Percentiles rank a stretch among this genome's conserved stretches.
phyloP scores from a whole-genome alignment of 2,329 filamentous ascomycete species.

The Verticillium nubilum region DNA sequence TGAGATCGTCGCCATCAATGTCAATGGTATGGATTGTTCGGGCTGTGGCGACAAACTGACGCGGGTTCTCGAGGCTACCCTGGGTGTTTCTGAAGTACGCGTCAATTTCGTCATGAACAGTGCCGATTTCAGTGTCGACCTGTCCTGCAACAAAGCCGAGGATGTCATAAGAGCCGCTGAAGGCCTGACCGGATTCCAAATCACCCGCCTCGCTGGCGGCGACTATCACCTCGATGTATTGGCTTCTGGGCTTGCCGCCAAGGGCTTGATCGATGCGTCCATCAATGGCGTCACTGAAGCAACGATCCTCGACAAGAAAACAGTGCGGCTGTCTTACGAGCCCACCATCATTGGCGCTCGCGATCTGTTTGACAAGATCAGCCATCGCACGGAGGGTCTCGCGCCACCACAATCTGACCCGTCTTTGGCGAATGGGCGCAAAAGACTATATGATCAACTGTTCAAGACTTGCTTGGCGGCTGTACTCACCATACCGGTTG shows the following conservation, averaged over 20 bases:
- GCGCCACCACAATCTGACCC: conserved; percentile 26
- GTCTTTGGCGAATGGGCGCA: conserved; percentile 20
- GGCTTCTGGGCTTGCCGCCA: conserved; percentile 12
- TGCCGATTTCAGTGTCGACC: conserved; percentile 26
- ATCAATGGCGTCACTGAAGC: conserved; percentile 20
- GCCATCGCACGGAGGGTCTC: conserved; percentile 15
- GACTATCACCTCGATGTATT: conserved; percentile 24
- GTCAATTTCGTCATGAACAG: conserved; percentile 33
- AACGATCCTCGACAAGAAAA: conserved; percentile 20
- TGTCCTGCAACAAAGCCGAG: conserved; percentile 15
- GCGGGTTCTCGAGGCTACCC: conserved; percentile 17
- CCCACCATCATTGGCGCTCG: conserved; percentile 26
- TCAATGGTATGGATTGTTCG: conserved; percentile 31
- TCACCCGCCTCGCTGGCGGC: conserved; percentile 16
- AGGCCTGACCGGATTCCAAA: conserved; percentile 23
- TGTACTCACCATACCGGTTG: conserved; percentile 25
- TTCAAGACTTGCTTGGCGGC: conserved; percentile 23
- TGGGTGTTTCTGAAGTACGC: conserved; percentile 22
- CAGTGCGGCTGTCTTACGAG: conserved; percentile 26
- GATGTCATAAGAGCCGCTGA: conserved; percentile 20
- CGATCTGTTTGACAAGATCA: conserved; percentile 16
- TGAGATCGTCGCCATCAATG: conserved; percentile 20
- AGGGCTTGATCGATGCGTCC: conserved; percentile 12
- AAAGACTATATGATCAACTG: conserved; percentile 24
- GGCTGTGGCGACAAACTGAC: conserved; percentile 28